Evolutionary conservation across 2,329 filamentous ascomycete species (phyloP), one percentile per base, ranked within the genome.

Genomic region (Stagonosporopsis cucurbitacearum): DNA sequence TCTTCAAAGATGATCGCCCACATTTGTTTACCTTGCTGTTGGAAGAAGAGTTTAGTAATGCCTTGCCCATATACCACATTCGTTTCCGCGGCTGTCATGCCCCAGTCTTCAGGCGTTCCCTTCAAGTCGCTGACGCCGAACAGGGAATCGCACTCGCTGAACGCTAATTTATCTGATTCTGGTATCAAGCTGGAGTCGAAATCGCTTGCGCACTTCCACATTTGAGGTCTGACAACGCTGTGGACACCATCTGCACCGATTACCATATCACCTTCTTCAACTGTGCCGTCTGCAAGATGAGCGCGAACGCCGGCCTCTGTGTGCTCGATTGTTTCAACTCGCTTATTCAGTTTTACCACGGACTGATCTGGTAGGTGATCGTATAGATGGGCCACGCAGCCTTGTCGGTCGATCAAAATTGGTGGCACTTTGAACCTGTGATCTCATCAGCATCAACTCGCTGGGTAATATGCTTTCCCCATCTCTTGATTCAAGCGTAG

Each of bases 11-110:
- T 48, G 12, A 62, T 15, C 8, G 50, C 57, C 62, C 62, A 63
- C 17, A 58, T 54, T 1, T 42, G 50, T 3, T 47, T 32, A 3
- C 53, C 62, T 8, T 48, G 48, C 64, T 13, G 69, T 71, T 62
- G 72, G 36, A 64, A 64, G 2, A 62, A 35, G 6, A 64, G 75
- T n/a, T 65, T 64, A 1, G 68, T 68, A 5, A 71, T 66, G 8
- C 66, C 62, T 0, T 61, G 46, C 1, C 64, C 66, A 13, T 45
- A 37, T 40, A 65, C 60, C 25, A 69, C 42, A 20, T 69, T 60
- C 0, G 50, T 26, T 67, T 64, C 50, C 62, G 73, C 50, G 62
- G 55, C 50, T 53, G 65, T 37, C 62, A 61, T 55, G 66, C 67
- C 57, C 58, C 70, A 54, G 58, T 73, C 30, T 60, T 63, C 40